Conservation (phyloP, 73 alveolate genomes). For the Uronychia binucleata region DNA sequence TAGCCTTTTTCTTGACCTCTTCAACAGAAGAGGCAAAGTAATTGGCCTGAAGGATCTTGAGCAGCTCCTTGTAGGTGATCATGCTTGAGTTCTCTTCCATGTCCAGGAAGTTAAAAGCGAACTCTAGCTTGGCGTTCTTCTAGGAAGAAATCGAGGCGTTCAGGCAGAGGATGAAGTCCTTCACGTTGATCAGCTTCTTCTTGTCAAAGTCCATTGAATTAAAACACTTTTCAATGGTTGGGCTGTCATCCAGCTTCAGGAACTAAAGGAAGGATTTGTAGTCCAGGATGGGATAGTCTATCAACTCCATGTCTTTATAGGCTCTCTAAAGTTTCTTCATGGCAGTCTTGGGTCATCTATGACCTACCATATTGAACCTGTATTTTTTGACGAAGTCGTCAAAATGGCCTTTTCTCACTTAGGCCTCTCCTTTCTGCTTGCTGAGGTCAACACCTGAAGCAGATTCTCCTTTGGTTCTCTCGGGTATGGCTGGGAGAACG, state of each 20-base stretch:
- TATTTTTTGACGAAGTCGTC: background rate
- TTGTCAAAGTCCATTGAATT: constrained; percentile 16
- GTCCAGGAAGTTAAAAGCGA: constrained; percentile 57
- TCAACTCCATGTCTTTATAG: background rate
- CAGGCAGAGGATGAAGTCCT: constrained; percentile 27
- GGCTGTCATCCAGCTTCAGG: constrained; percentile 41
- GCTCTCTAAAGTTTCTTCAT: background rate
- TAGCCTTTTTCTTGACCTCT: constrained; percentile 33
- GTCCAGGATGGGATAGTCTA: constrained; percentile 6
- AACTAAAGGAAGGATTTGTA: constrained; percentile 22
- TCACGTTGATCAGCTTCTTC: constrained; percentile 18
- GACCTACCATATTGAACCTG: background rate
- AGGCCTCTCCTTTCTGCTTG: constrained; percentile 23
- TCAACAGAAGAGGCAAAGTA: constrained; percentile 21
- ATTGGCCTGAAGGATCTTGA: constrained; percentile 37
- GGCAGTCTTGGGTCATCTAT: background rate
- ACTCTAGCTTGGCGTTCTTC: constrained; percentile 44
- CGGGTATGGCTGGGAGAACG: background rate
- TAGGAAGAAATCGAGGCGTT: background rate
- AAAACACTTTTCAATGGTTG: constrained; percentile 20
- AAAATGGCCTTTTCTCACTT: constrained; percentile 4
- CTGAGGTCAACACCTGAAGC: constrained; percentile 6
- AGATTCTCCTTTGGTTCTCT: background rate
- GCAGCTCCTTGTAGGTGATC: constrained; percentile 47
- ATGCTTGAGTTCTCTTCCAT: constrained; percentile 36